Evolutionary conservation across 2,329 filamentous ascomycete species (phyloP).

Genomic region (Ilyonectria destructans): DNA sequence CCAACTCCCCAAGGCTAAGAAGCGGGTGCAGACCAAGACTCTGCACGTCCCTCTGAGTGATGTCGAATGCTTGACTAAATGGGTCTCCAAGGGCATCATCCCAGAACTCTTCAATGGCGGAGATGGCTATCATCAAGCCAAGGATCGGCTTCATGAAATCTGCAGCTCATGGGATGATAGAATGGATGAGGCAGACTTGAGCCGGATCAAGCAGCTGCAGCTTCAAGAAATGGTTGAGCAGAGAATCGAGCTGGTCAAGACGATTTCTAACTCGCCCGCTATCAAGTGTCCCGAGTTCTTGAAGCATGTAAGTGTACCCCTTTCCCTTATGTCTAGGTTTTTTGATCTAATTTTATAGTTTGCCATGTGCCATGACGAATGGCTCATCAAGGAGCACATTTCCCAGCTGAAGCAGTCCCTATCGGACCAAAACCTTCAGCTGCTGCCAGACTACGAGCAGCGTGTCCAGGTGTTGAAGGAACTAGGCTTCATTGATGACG

Average conservation of each 20-base stretch:
- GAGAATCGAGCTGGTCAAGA: constrained; percentile 74
- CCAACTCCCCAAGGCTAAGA: constrained; percentile 76
- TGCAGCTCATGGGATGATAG: constrained; percentile 82
- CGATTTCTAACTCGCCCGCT: constrained; percentile 77
- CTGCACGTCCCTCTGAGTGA: constrained; percentile 82
- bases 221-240: constrained; percentile 86
- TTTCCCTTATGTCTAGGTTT: not conserved
- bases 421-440: constrained; percentile 95
- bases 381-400: constrained; percentile 96
- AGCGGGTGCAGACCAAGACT: constrained; percentile 78
- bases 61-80: constrained; percentile 88
- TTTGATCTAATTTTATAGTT: constrained; percentile 73
- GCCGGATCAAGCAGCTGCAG: constrained; percentile 85
- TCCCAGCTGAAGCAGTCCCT: constrained; percentile 88
- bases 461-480: constrained; percentile 93
- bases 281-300: constrained; percentile 83
- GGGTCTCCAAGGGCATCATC: constrained; percentile 71
- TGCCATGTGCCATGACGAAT: constrained; percentile 96
- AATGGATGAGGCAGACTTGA: constrained; percentile 90
- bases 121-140: constrained; percentile 68
- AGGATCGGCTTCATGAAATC: constrained; percentile 78
- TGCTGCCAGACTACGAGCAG: constrained; percentile 97
- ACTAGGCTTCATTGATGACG: constrained; percentile 91
- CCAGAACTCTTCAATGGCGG: constrained; percentile 72
- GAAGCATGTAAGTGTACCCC: constrained; percentile 81